Evolutionary conservation across 768 basidiomycete species (phyloP).

Genomic region (Floccularia luteovirens): DNA sequence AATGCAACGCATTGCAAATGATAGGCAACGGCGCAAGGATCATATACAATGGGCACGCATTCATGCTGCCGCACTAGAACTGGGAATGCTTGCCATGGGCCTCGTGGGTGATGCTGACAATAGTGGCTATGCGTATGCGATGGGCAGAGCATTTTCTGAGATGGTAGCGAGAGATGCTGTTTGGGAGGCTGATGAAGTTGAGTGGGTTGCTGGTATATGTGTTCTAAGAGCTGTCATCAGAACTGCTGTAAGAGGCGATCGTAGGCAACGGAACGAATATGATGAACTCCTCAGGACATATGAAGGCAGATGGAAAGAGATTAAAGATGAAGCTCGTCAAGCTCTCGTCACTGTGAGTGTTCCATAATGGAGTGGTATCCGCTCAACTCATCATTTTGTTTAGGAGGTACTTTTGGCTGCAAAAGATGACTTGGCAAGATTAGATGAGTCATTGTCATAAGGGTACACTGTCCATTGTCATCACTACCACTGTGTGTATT

Average conservation of each 20-base stretch:
- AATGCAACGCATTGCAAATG: slow-evolving; percentile 54
- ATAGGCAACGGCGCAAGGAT: slow-evolving; percentile 54
- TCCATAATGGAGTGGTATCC: too few species aligned
- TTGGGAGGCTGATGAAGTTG: slow-evolving; percentile 61
- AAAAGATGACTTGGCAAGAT: slow-evolving; percentile 43
- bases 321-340: slow-evolving; percentile 60
- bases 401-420: slow-evolving; percentile 46
- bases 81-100: slow-evolving; percentile 41
- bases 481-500: too few species aligned
- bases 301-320: slow-evolving; percentile 65
- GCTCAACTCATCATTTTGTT: slow-evolving; percentile 2
- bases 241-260: slow-evolving; percentile 38
- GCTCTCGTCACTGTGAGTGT: slow-evolving; percentile 49
- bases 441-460: slow-evolving; percentile 19
- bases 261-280: slow-evolving; percentile 42
- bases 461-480: not conserved
- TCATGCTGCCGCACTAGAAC: slow-evolving; percentile 56
- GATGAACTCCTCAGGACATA: slow-evolving; percentile 48
- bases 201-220: slow-evolving; percentile 61
- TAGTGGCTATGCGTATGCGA: slow-evolving; percentile 33
- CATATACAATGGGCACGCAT: slow-evolving; percentile 63
- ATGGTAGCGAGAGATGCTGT: slow-evolving; percentile 59
- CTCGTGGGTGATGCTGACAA: slow-evolving; percentile 29
- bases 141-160: slow-evolving; percentile 44
- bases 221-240: slow-evolving; percentile 51